phyloP scores from a whole-genome alignment of 768 basidiomycete species.

The Fomitopsis serialis region DNA sequence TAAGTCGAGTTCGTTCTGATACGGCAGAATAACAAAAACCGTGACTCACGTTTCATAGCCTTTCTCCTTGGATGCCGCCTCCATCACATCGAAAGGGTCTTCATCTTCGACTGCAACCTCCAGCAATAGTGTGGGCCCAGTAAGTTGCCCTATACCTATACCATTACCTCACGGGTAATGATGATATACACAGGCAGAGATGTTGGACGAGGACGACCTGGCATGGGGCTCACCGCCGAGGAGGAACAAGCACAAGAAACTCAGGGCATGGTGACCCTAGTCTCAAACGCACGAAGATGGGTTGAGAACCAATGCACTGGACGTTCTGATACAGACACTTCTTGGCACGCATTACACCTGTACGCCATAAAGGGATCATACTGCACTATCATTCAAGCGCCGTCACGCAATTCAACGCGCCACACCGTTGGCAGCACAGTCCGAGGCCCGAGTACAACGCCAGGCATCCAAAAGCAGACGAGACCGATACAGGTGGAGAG shows the following conservation, averaged over 20 bases:
- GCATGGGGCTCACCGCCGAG: constrained; percentile 11
- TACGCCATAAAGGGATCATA: not conserved
- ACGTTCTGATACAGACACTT: not conserved
- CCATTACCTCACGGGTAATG: not conserved
- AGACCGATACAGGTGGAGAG: too few species aligned
- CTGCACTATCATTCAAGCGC: too few species aligned
- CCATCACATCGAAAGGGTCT: not conserved
- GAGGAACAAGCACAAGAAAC: not conserved
- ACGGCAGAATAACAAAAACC: too few species aligned
- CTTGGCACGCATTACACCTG: not conserved
- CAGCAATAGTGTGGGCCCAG: not conserved
- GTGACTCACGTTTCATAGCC: too few species aligned
- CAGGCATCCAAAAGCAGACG: too few species aligned
- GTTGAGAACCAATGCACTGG: not conserved
- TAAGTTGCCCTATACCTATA: not conserved
- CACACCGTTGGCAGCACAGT: too few species aligned
- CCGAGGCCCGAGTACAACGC: too few species aligned
- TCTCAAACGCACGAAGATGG: too few species aligned
- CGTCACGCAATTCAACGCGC: too few species aligned
- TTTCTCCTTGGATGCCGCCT: not conserved
- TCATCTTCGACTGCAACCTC: not conserved
- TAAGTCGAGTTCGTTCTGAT: too few species aligned
- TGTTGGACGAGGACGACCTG: constrained; percentile 17
- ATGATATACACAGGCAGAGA: constrained; percentile 7
- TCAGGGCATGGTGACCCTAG: not conserved